Evolutionary conservation across 176 grass and related monocot genomes (phyloP).

Genomic region (Lolium rigidum): DNA sequence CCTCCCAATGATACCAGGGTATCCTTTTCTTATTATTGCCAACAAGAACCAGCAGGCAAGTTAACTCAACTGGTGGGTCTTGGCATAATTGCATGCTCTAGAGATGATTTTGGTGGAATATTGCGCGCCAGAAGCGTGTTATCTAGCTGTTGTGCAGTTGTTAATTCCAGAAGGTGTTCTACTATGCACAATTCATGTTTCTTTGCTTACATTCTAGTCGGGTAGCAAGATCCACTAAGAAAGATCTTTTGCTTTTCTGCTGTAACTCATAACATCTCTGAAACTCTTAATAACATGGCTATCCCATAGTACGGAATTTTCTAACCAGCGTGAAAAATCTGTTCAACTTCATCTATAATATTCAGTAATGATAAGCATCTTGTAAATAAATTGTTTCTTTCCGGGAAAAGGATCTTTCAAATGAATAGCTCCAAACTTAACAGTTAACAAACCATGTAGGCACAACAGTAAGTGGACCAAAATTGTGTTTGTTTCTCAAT

Average conservation of each 20-base stretch:
- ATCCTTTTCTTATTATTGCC: background rate
- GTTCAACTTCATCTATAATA: no score
- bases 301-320: no score
- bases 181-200: background rate
- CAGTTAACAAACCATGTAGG: background rate
- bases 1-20: background rate
- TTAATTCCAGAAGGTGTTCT: background rate
- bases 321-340: no score
- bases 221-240: no score
- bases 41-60: constrained; percentile 1
- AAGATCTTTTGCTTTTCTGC: no score
- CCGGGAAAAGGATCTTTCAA: background rate
- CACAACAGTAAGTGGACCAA: background rate
- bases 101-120: constrained; percentile 24
- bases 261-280: no score
- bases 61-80: constrained; percentile 18
- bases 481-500: background rate
- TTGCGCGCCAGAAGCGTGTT: constrained; percentile 1
- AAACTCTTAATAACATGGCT: no score
- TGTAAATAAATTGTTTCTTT: no score
- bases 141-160: background rate
- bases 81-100: constrained; percentile 21
- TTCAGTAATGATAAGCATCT: no score
- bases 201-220: background rate
- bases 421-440: no score